Evolutionary conservation across 176 grass and related monocot genomes (phyloP), one percentile per base, ranked within the genome.

Genomic region (Carex scoparia): DNA sequence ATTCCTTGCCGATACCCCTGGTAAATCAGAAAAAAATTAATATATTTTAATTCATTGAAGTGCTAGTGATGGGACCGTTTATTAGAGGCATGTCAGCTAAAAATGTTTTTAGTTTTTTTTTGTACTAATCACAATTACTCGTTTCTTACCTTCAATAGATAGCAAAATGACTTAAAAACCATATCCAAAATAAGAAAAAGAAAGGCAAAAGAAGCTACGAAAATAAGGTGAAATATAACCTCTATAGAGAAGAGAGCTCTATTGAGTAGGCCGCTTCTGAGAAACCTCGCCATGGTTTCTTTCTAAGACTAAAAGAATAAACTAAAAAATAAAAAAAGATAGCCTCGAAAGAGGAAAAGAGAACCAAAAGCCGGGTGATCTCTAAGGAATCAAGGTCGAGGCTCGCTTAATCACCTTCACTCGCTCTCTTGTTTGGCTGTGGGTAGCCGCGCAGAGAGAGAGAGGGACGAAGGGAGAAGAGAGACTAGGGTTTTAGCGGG

Each of bases 1-100:
- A 90, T 87, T 82, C 85, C 89, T 87, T 93, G 88, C 75, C 65
- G 87, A 71, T 87, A 94, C 51, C 61, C 86, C 95, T 98, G 91
- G n/a, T 30, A 48, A 85, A 86, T 84, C 23, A 78, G 5, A 80
- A 59, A 37, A 37, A 83, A 86, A 61, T 79, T 14, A 14, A 88
- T 63, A 2, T 27, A 28, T 63, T 63, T 28, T 28, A 63, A 28
- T 63, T 63, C n/a, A 63, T 63, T 23, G 5, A 63, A 28, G 23
- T 18, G n/a, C 61, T 1, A 23, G 28, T 63, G n/a, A 28, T 28
- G 61, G 58, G 58, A 76, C 18, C 15, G 75, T 10, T 11, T 58
- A 46, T 27, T 18, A 3, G 31, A 77, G 38, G 84, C 10, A 35
- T 46, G 19, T 19, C 14, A 11, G 28, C 3, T 70, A 69, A 10